A percentile compares a stretch with the other conserved stretches of the same genome.
These are phyloP conservation scores for Lodderomyces beijingensis DNA, from an alignment of 1,139 yeast genomes.

Conservation along the genomic window DNA sequence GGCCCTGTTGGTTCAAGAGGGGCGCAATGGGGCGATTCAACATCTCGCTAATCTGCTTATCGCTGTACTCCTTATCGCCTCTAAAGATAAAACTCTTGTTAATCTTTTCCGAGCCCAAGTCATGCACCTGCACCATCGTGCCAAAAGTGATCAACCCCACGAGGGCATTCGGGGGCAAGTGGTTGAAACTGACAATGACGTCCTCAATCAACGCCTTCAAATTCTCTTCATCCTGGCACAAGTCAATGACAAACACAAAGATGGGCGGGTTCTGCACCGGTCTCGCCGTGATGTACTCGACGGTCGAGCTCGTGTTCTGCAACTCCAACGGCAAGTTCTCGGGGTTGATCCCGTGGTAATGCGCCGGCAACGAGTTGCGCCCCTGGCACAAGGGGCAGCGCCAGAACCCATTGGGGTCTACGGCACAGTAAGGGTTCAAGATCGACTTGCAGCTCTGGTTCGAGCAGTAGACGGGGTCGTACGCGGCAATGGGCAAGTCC, in stretches of 20 bases:
- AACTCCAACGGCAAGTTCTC: conserved; percentile 87
- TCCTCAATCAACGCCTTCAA: conserved; percentile 86
- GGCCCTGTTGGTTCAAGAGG: conserved; percentile 17
- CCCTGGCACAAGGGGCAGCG: conserved; percentile 81
- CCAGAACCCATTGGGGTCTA: conserved; percentile 87
- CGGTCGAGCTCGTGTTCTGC: conserved; percentile 72
- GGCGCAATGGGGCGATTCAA: conserved; percentile 47
- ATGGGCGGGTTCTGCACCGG: conserved; percentile 93
- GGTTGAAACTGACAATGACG: conserved; percentile 71
- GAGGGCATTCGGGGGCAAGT: conserved; percentile 90
- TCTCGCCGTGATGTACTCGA: conserved; percentile 84
- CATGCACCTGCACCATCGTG: conserved; percentile 92
- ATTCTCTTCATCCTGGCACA: conserved; percentile 94
- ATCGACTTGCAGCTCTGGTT: conserved; percentile 77
- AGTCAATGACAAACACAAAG: conserved; percentile 83
- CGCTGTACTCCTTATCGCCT: conserved; percentile 84
- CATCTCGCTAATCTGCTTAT: conserved; percentile 72
- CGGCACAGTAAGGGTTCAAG: conserved; percentile 81
- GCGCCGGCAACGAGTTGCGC: conserved; percentile 85
- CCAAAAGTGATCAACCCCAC: conserved; percentile 93
- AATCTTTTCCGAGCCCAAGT: conserved; percentile 74
- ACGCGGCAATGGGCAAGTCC: conserved; percentile 74
- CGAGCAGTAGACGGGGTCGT: conserved; percentile 88
- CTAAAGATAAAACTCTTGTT: conserved; percentile 84
- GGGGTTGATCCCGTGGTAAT: conserved; percentile 78